These are phyloP conservation scores for Aquanectria penicillioides DNA, from an alignment of 2,329 filamentous ascomycete genomes.

Conservation along the genomic window DNA sequence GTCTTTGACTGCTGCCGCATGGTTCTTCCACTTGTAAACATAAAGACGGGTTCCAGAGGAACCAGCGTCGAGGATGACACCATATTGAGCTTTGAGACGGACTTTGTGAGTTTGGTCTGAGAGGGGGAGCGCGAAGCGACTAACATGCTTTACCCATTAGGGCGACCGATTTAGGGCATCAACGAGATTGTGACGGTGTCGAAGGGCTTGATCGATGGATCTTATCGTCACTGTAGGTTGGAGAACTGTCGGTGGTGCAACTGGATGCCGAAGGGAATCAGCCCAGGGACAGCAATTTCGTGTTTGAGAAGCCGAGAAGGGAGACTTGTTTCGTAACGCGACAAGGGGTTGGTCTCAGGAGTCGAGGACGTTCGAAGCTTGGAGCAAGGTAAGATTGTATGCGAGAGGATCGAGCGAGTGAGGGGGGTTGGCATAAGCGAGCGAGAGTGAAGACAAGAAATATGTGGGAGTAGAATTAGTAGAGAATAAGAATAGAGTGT, in stretches of 20 bases:
- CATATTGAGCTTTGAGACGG: slow-evolving; percentile 71
- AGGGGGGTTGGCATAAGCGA: slow-evolving; percentile 9
- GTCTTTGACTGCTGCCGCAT: slow-evolving; percentile 70
- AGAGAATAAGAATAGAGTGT: background rate
- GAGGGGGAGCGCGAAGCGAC: slow-evolving; percentile 26
- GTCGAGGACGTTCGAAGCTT: slow-evolving; percentile 12
- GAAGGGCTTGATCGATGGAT: slow-evolving; percentile 6
- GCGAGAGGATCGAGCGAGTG: slow-evolving; percentile 9
- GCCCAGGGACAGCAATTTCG: background rate
- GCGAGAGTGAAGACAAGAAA: slow-evolving; percentile 3
- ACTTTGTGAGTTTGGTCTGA: slow-evolving; percentile 27
- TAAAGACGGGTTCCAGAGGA: slow-evolving; percentile 96
- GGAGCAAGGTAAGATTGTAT: slow-evolving; percentile 10
- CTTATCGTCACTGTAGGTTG: slow-evolving; percentile 5
- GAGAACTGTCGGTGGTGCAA: background rate
- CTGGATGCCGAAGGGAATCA: background rate
- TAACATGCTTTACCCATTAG: slow-evolving; percentile 51
- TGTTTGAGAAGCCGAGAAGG: slow-evolving; percentile 7
- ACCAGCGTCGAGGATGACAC: slow-evolving; percentile 95
- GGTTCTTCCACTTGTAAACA: slow-evolving; percentile 93
- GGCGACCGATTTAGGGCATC: slow-evolving; percentile 14
- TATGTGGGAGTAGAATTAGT: background rate
- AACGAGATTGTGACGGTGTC: slow-evolving; percentile 1
- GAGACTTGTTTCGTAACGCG: slow-evolving; percentile 27
- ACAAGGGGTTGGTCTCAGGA: slow-evolving; percentile 27